phyloP scores from a whole-genome alignment of 345 rosid species.

The Schrenkiella parvula region DNA sequence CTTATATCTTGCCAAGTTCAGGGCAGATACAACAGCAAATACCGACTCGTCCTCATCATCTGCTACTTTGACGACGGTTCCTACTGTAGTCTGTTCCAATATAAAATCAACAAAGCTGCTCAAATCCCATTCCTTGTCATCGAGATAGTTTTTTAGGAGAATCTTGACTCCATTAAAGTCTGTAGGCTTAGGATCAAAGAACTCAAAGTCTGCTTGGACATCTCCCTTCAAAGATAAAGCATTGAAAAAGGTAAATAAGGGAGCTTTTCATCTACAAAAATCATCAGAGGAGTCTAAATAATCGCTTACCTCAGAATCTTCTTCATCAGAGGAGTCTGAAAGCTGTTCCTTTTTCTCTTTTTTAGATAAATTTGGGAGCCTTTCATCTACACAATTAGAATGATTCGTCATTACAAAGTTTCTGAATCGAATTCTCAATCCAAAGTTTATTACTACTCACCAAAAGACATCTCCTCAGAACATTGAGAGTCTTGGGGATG shows the following conservation, averaged over 20 bases:
- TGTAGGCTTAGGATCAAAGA: slow-evolving; percentile 78
- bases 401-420: slow-evolving; percentile 23
- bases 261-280: background rate
- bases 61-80: slow-evolving; percentile 83
- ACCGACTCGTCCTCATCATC: slow-evolving; percentile 66
- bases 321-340: slow-evolving; percentile 56
- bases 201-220: slow-evolving; percentile 88
- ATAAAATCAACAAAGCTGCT: slow-evolving; percentile 85
- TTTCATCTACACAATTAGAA: slow-evolving; percentile 19
- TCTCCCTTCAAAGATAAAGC: slow-evolving; percentile 44
- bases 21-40: slow-evolving; percentile 60
- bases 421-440: slow-evolving; percentile 7
- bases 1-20: slow-evolving; percentile 79
- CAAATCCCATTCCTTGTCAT: slow-evolving; percentile 77
- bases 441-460: slow-evolving; percentile 14
- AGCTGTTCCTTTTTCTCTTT: slow-evolving; percentile 13
- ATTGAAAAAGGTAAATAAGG: background rate
- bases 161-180: slow-evolving; percentile 83
- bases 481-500: slow-evolving; percentile 15
- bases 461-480: slow-evolving; percentile 29
- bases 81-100: slow-evolving; percentile 78
- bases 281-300: background rate
- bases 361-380: background rate
- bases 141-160: slow-evolving; percentile 64
- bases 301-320: slow-evolving; percentile 41